Conservation (phyloP, 305 asterid species). For the Rubia peregrina region DNA sequence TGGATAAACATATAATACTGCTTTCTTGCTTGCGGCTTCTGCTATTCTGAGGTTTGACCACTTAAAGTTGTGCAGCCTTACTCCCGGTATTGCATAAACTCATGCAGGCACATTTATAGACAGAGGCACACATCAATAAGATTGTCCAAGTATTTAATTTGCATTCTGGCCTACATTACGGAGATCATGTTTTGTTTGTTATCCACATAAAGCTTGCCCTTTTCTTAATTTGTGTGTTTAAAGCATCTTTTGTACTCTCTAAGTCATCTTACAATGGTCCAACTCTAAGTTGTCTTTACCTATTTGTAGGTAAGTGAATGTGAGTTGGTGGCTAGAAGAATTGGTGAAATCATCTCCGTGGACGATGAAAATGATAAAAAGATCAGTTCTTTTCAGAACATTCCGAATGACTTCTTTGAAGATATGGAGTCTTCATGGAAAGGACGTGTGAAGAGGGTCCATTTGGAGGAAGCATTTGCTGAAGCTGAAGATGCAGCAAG, state of each 20-base stretch:
- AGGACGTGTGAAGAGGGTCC: slow-evolving; percentile 91
- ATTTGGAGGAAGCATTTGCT: slow-evolving; percentile 65
- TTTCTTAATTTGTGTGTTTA: background rate
- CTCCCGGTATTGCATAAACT: background rate
- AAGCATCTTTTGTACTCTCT: background rate
- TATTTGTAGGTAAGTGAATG: slow-evolving; percentile 69
- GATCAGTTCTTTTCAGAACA: slow-evolving; percentile 34
- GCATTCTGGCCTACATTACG: background rate
- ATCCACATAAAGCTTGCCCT: background rate
- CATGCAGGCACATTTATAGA: background rate
- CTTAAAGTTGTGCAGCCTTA: background rate
- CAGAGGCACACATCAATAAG: background rate
- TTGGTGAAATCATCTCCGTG: slow-evolving; percentile 69
- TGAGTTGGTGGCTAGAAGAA: slow-evolving; percentile 51
- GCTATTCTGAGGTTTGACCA: background rate
- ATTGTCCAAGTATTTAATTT: background rate
- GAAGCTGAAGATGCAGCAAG: slow-evolving; percentile 71
- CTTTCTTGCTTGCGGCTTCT: background rate
- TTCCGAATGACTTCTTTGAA: slow-evolving; percentile 80
- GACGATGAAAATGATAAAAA: slow-evolving; percentile 80
- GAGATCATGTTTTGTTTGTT: background rate
- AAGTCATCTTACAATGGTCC: background rate
- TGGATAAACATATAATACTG: background rate
- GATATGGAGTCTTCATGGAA: slow-evolving; percentile 93
- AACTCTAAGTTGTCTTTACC: slow-evolving; percentile 1